Evolutionary conservation across 345 rosid species (phyloP).

Genomic region (Salix dunnii): DNA sequence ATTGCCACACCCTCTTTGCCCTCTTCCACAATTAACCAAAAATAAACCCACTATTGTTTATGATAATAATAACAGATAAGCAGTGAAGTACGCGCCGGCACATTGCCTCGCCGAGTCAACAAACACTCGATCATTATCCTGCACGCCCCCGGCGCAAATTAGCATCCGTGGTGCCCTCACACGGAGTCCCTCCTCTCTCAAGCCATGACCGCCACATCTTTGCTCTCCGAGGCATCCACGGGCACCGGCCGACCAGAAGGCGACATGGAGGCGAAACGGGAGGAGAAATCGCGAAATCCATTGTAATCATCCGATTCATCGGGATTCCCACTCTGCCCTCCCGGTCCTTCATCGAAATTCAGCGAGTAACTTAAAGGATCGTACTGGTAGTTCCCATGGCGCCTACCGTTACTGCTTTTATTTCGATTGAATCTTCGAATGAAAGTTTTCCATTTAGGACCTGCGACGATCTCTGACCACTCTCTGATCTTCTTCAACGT

Average conservation of each 20-base stretch:
- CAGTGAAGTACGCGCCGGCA: too few relatives aligned
- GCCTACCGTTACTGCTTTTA: slow-evolving; percentile 20
- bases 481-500: slow-evolving; percentile 59
- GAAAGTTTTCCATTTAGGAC: slow-evolving; percentile 95
- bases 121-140: background rate
- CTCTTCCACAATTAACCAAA: too few relatives aligned
- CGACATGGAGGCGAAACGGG: slow-evolving; percentile 18
- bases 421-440: slow-evolving; percentile 75
- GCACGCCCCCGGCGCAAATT: background rate
- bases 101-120: slow-evolving; percentile 9
- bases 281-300: slow-evolving; percentile 18
- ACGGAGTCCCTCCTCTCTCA: background rate
- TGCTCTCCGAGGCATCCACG: background rate
- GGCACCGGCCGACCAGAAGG: slow-evolving; percentile 6
- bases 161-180: background rate
- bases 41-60: too few relatives aligned
- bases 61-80: too few relatives aligned
- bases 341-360: slow-evolving; percentile 68
- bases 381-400: slow-evolving; percentile 65
- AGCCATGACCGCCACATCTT: slow-evolving; percentile 20
- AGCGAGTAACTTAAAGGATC: slow-evolving; percentile 82
- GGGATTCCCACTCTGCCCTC: slow-evolving; percentile 3
- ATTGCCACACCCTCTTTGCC: too few relatives aligned
- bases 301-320: slow-evolving; percentile 2
- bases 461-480: slow-evolving; percentile 97